These are phyloP conservation scores for Uronychia setigera DNA, from an alignment of 73 alveolate genomes.

Conservation along the genomic window DNA sequence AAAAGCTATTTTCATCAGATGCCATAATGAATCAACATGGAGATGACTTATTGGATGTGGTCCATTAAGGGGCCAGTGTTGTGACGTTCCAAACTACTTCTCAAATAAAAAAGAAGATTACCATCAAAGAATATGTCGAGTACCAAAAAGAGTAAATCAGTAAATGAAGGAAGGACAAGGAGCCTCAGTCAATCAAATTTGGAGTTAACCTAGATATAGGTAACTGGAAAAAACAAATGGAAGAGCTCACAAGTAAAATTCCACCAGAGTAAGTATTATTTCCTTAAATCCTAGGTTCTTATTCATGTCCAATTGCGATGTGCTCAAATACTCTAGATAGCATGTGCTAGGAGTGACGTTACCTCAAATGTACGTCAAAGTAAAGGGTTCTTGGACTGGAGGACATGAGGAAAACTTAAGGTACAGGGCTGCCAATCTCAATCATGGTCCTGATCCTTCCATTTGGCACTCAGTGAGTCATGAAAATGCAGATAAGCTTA, in stretches of 20 bases:
- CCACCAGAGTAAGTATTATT: too few relatives aligned
- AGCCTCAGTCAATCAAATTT: conserved; percentile 26
- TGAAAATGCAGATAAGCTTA: conserved; percentile 29
- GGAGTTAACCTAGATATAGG: conserved; percentile 77
- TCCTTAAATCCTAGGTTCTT: conserved; percentile 23
- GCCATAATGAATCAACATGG: conserved; percentile 5
- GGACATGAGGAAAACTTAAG: conserved; percentile 80
- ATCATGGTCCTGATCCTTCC: conserved; percentile 78
- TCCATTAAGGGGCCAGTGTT: conserved; percentile 13
- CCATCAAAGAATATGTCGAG: conserved; percentile 11
- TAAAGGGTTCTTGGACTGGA: conserved; percentile 81
- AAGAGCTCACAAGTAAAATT: conserved; percentile 48
- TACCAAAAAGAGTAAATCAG: conserved; percentile 13
- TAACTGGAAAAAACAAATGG: conserved; percentile 62
- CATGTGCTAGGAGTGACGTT: conserved; percentile 72
- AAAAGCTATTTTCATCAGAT: conserved; percentile 8
- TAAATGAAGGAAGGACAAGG: background rate
- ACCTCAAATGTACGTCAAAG: conserved; percentile 75
- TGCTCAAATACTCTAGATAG: conserved; percentile 63
- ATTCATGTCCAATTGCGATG: conserved; percentile 41
- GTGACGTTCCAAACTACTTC: conserved; percentile 6
- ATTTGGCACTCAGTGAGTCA: conserved; percentile 67
- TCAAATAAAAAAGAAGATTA: conserved; percentile 11
- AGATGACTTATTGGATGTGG: background rate
- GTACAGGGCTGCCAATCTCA: conserved; percentile 70